Evolutionary conservation across 345 rosid species (phyloP).

Genomic region (Excoecaria cochinchinensis): DNA sequence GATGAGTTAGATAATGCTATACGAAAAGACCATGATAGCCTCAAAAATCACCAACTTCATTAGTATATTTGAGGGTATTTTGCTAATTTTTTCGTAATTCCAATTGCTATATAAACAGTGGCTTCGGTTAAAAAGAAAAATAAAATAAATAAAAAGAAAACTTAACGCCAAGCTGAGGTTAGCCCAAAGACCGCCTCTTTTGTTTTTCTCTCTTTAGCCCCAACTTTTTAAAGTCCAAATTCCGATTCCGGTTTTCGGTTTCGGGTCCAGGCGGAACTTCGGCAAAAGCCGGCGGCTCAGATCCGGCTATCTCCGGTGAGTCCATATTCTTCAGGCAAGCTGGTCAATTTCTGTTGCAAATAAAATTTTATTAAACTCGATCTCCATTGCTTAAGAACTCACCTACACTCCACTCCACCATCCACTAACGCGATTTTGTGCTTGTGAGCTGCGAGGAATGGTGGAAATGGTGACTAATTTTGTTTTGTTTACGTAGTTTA

Average conservation of each 20-base stretch:
- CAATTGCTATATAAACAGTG: constrained; percentile 4
- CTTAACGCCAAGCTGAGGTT: neutral
- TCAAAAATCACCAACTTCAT: neutral
- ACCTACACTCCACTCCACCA: neutral
- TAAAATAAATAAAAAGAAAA: neutral
- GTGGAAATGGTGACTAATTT: neutral
- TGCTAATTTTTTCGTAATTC: neutral
- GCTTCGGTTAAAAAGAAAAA: neutral
- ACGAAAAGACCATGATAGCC: constrained; percentile 18
- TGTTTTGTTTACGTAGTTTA: neutral
- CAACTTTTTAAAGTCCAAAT: neutral
- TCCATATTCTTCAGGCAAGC: neutral
- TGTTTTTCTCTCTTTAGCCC: constrained; percentile 2
- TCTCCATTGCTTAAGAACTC: neutral
- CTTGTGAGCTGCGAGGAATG: neutral
- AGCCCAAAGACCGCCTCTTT: neutral
- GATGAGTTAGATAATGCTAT: neutral
- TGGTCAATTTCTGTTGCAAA: neutral
- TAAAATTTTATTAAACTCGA: neutral
- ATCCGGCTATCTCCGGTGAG: constrained; percentile 29
- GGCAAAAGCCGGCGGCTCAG: constrained; percentile 14
- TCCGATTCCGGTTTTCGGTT: constrained; percentile 19
- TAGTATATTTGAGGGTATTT: neutral
- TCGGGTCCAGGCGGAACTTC: constrained; percentile 2
- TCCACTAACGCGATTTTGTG: neutral